phyloP scores from a whole-genome alignment of 306 rosid species.

The Fragaria iinumae region DNA sequence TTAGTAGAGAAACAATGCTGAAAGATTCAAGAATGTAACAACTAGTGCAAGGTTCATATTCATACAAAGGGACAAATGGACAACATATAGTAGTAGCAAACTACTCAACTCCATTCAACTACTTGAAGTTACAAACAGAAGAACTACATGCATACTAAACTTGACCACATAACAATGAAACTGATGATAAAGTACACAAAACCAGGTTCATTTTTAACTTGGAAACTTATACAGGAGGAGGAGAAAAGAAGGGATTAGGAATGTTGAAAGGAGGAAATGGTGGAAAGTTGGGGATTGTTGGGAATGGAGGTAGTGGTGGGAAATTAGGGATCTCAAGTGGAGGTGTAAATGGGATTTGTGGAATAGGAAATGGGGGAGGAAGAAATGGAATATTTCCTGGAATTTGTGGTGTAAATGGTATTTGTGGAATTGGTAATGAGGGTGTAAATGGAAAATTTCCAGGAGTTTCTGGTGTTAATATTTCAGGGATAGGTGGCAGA shows the following conservation, averaged over 20 bases:
- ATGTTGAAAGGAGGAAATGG: conserved; percentile 20
- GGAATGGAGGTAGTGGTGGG: neutral
- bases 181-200: neutral
- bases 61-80: neutral
- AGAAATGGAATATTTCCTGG: conserved; percentile 1
- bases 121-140: neutral
- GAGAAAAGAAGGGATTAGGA: conserved; percentile 17
- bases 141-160: neutral
- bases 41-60: neutral
- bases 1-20: neutral
- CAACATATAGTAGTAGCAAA: neutral
- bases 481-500: conserved; percentile 17
- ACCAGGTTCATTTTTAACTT: neutral
- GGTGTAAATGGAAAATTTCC: neutral
- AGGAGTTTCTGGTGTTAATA: conserved; percentile 10
- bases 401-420: neutral
- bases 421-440: neutral
- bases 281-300: neutral
- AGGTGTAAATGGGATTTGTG: conserved; percentile 6
- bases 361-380: conserved; percentile 1
- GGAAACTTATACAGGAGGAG: conserved; percentile 17
- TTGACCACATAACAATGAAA: neutral
- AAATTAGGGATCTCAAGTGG: neutral
- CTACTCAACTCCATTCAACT: neutral
- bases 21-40: neutral